Base-by-base conservation (phyloP, 441 rosid genomes). In the Dalechampia spathulata region DNA sequence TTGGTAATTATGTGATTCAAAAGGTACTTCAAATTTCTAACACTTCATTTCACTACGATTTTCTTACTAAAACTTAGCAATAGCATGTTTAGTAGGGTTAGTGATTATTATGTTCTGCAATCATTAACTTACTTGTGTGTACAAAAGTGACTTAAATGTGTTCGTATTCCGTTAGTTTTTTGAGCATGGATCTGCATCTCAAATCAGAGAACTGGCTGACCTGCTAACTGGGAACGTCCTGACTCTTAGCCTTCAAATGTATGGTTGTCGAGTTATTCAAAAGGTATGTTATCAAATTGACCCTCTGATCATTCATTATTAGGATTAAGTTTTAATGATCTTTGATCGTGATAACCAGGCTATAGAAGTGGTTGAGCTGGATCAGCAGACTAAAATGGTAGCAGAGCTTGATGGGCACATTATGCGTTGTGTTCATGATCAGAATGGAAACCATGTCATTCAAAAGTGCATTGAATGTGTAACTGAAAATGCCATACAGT, bases 381-480 rank as follows among this genome's bases (percentile, higher is more conserved):
- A 86, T 65, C 90, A 83, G 72, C 74, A 81, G 72, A 83, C 72
- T 51, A 57, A 66, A 69, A 86, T 86, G 94, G 94, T 83, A 43
- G 63, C 58, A 68, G 90, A 86, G 76, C 94, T 86, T 66, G 90
- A 83, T 55, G 86, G 94, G 63, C 79, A 79, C 57, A 61, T 83
- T 6, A 75, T 79, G 90, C 83, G 83, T 15, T 86, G 87, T 72
- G 94, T 86, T n/a, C 90, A 82, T 60, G 90, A 83, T 71, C 94
- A 86, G 76, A 86, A 86, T 49, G 94, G 94, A 45, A 86, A 86
- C 72, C 94, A 86, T 55, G 94, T 86, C 36, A 81, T 86, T 67
- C 94, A 86, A 75, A 86, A 86, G 82, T 86, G 94, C 58, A 86
- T 86, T 22, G 94, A 86, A 66, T 86, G 94, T 55, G 66, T 81